Conservation (phyloP, 176 grass and related monocot species). For the Otatea glauca region DNA sequence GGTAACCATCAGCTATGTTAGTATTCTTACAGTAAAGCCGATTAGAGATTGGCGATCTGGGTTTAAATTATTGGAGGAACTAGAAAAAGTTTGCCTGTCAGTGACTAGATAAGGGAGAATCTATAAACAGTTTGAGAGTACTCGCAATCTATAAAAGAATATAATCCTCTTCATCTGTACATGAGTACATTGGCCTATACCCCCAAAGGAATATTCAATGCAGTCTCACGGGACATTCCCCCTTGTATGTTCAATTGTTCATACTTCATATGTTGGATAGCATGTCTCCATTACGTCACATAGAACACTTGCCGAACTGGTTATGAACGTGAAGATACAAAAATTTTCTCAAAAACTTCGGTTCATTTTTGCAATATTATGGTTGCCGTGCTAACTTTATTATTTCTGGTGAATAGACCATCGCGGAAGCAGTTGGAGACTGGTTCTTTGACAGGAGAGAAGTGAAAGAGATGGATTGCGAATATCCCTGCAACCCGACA, state of each 20-base stretch:
- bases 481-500: slow-evolving; percentile 79
- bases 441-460: slow-evolving; percentile 74
- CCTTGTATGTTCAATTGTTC: background rate
- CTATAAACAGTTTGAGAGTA: slow-evolving; percentile 5
- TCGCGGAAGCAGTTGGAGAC: slow-evolving; percentile 80
- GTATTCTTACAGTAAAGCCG: background rate
- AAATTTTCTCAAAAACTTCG: background rate
- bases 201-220: background rate
- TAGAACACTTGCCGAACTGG: background rate
- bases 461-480: slow-evolving; percentile 75
- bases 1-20: background rate
- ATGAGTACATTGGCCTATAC: background rate
- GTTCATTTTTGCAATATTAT: background rate
- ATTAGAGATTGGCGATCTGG: background rate
- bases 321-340: background rate
- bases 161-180: background rate
- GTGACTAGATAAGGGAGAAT: background rate
- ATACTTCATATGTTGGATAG: background rate
- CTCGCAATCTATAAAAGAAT: background rate
- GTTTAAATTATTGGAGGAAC: slow-evolving; percentile 16
- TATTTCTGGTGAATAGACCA: slow-evolving; percentile 51
- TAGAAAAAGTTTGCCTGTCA: background rate
- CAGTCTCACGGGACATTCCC: background rate
- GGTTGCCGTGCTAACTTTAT: background rate
- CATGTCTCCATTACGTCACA: background rate